phyloP scores from a whole-genome alignment of 345 rosid genomes.

The Populus alba region DNA sequence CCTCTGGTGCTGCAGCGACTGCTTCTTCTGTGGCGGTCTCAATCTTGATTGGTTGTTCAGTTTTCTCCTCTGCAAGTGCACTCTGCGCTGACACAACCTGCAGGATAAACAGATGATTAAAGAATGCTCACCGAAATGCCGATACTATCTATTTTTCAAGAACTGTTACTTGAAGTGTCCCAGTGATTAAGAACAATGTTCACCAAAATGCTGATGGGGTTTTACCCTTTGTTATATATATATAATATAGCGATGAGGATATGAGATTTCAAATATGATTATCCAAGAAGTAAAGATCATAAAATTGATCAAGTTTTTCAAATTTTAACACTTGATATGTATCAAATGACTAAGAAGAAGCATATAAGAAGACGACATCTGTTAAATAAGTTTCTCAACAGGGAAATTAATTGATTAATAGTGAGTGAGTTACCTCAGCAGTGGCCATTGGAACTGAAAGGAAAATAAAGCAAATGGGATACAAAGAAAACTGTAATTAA shows the following conservation, averaged over 20 bases:
- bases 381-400: neutral
- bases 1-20: constrained; percentile 2
- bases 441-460: constrained; percentile 45
- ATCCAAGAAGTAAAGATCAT: neutral
- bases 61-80: constrained; percentile 40
- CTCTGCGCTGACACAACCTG: constrained; percentile 52
- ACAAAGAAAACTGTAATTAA: neutral
- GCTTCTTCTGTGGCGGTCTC: constrained; percentile 27
- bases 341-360: neutral
- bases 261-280: neutral
- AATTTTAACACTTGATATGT: neutral
- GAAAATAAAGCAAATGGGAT: neutral
- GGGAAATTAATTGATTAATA: neutral
- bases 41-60: constrained; percentile 28
- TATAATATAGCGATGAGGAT: neutral
- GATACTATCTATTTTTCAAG: neutral
- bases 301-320: neutral
- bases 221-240: neutral
- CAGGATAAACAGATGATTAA: neutral
- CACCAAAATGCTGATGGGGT: neutral
- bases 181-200: neutral
- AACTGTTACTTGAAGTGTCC: neutral
- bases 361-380: neutral
- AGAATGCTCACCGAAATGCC: neutral
- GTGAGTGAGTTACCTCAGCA: constrained; percentile 45